These are phyloP conservation scores for Pythium vanterpoolii DNA, from an alignment of 352 stramenopile genomes.

Conservation along the genomic window DNA sequence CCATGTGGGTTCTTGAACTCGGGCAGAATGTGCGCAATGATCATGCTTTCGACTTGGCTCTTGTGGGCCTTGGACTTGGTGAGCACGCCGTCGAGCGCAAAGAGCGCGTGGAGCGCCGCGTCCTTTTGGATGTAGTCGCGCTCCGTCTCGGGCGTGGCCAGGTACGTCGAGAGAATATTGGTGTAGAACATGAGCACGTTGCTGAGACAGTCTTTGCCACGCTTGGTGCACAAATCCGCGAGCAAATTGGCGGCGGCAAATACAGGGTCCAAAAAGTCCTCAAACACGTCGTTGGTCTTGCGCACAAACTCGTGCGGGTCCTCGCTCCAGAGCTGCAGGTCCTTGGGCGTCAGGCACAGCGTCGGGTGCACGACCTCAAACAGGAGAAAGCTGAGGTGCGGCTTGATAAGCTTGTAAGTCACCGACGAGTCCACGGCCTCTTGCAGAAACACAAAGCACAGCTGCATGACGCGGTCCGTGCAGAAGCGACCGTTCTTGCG, in stretches of 20 bases:
- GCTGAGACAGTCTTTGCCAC: slow-evolving; percentile 92
- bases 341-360: slow-evolving; percentile 92
- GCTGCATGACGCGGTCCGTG: slow-evolving; percentile 94
- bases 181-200: slow-evolving; percentile 91
- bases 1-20: slow-evolving; percentile 95
- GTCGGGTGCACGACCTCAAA: slow-evolving; percentile 97
- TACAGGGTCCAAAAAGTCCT: slow-evolving; percentile 95
- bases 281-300: slow-evolving; percentile 96
- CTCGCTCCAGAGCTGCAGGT: slow-evolving; percentile 94
- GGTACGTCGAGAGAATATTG: slow-evolving; percentile 92
- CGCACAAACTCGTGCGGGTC: slow-evolving; percentile 98
- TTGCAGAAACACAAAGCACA: slow-evolving; percentile 93
- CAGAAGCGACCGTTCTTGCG: slow-evolving; percentile 94
- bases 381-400: slow-evolving; percentile 95
- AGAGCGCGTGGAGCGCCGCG: slow-evolving; percentile 91
- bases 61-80: slow-evolving; percentile 94
- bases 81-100: slow-evolving; percentile 90
- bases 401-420: slow-evolving; percentile 98
- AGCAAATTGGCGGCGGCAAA: slow-evolving; percentile 94
- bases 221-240: slow-evolving; percentile 92
- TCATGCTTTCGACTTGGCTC: slow-evolving; percentile 90
- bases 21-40: slow-evolving; percentile 94
- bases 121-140: slow-evolving; percentile 97
- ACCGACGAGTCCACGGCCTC: slow-evolving; percentile 93
- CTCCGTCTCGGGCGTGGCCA: slow-evolving; percentile 53